phyloP scores from a whole-genome alignment of 75 land plant genomes.

The Selaginella tamariscina region DNA sequence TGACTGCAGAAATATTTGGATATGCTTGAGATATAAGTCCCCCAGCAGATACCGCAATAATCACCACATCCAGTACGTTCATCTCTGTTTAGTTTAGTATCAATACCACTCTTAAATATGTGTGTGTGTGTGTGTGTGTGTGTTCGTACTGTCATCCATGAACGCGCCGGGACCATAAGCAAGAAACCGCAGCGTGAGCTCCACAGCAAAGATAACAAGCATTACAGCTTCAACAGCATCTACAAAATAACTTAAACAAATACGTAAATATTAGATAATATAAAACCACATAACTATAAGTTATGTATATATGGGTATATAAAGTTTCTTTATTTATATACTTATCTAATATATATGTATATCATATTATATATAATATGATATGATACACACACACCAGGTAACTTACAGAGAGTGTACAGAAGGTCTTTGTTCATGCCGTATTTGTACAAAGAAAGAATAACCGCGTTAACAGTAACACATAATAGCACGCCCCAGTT shows the following conservation, averaged over 20 bases:
- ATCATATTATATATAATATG: too few species aligned
- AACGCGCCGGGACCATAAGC: conserved; percentile 17
- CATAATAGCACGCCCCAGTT: conserved; percentile 16
- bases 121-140: not conserved
- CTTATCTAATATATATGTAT: too few species aligned
- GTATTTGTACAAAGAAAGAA: conserved; percentile 17
- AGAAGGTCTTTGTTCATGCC: too few species aligned
- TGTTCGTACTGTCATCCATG: conserved; percentile 20
- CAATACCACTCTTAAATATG: not conserved
- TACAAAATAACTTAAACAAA: too few species aligned
- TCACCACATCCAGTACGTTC: conserved; percentile 23
- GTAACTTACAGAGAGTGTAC: too few species aligned
- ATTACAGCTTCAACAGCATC: conserved; percentile 20
- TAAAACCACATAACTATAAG: too few species aligned
- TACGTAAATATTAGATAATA: too few species aligned
- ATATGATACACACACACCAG: too few species aligned
- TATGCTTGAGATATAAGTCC: conserved; percentile 13
- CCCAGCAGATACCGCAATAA: conserved; percentile 18
- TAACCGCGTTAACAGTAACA: conserved; percentile 16
- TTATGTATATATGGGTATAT: too few species aligned
- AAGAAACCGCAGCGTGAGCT: conserved; percentile 22
- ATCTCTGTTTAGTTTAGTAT: conserved; percentile 23
- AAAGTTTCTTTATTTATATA: too few species aligned
- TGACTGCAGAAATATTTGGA: conserved; percentile 25
- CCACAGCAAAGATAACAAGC: conserved; percentile 16